Percentiles rank a stretch among this genome's conserved stretches.
phyloP scores from a whole-genome alignment of 768 basidiomycete genomes.

The Nevesoporus exiguus region DNA sequence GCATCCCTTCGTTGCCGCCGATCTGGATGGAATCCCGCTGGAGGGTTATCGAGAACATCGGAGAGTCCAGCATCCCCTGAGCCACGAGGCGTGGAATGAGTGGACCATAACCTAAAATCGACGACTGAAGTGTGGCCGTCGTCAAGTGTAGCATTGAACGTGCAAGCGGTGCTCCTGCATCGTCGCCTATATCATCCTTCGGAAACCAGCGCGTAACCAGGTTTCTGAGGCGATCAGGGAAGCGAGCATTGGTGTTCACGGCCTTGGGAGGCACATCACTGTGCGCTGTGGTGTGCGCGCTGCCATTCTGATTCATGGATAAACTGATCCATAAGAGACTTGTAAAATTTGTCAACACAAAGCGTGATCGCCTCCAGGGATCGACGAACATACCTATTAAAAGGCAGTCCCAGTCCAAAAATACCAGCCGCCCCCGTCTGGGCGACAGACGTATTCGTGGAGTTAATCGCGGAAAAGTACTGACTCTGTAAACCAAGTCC shows the following conservation, averaged over 20 bases:
- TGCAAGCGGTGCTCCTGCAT: not conserved
- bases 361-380: not conserved
- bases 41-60: conserved; percentile 56
- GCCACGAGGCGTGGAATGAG: conserved; percentile 46
- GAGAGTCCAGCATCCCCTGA: conserved; percentile 34
- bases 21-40: conserved; percentile 67
- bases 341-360: not conserved
- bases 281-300: not conserved
- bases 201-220: conserved; percentile 20
- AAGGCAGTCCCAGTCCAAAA: conserved; percentile 71
- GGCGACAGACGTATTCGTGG: conserved; percentile 62
- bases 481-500: conserved; percentile 49
- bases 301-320: conserved; percentile 24
- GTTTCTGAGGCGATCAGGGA: conserved; percentile 10
- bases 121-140: conserved; percentile 35
- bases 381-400: conserved; percentile 51
- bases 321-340: conserved; percentile 48
- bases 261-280: not conserved
- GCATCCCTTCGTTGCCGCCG: conserved; percentile 62
- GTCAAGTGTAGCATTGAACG: conserved; percentile 10
- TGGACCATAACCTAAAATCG: conserved; percentile 43
- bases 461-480: conserved; percentile 61
- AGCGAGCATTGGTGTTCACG: not conserved
- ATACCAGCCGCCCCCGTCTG: conserved; percentile 61
- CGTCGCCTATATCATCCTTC: conserved; percentile 2